Evolutionary conservation across 108 stramenopile genomes (phyloP).

Genomic region (Stephanodiscus minutulus): DNA sequence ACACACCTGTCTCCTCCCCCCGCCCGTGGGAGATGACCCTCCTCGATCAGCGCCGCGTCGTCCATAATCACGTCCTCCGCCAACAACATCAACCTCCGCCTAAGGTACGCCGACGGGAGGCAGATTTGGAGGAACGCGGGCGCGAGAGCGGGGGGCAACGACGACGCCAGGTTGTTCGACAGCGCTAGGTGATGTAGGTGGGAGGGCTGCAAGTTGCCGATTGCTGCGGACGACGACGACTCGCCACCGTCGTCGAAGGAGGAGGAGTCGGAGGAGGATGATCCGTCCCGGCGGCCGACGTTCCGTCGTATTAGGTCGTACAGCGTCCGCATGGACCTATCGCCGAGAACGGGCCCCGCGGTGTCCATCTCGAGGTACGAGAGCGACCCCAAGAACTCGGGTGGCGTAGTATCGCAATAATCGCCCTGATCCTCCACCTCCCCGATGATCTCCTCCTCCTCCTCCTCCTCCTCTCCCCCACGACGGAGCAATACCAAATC

Average conservation of each 20-base stretch:
- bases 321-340: constrained; percentile 20
- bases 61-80: constrained; percentile 40
- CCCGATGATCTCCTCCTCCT: background rate
- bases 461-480: background rate
- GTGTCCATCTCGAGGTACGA: constrained; percentile 13
- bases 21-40: constrained; percentile 7
- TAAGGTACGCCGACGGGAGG: constrained; percentile 19
- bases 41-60: constrained; percentile 35
- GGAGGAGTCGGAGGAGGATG: background rate
- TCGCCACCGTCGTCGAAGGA: background rate
- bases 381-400: no score
- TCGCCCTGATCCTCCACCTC: background rate
- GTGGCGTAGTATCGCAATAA: background rate
- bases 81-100: constrained; percentile 14
- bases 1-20: background rate
- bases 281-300: background rate
- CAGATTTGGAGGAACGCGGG: constrained; percentile 17
- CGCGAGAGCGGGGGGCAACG: constrained; percentile 10
- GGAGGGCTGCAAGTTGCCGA: constrained; percentile 23
- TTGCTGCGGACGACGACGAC: background rate
- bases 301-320: constrained; percentile 13
- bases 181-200: constrained; percentile 39
- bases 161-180: constrained; percentile 25
- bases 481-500: constrained; percentile 7
- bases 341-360: constrained; percentile 27